A percentile compares a stretch with the other conserved stretches of the same genome.
Conservation (phyloP, 768 basidiomycete genomes). For the Serendipita sp. region DNA sequence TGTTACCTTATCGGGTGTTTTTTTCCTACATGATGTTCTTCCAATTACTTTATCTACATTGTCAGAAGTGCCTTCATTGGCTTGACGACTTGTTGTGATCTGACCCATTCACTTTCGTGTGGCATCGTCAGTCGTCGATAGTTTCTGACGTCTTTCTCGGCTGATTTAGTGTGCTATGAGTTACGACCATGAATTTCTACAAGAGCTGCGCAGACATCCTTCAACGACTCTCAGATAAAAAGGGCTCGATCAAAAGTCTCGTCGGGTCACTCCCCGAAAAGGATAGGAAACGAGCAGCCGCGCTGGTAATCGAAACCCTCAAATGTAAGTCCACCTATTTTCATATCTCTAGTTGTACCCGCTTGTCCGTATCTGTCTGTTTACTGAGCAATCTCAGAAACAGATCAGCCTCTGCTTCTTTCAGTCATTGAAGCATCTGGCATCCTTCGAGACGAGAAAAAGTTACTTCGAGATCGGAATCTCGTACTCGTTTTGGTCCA, state of each 20-base stretch:
- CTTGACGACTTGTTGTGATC: conserved; percentile 18
- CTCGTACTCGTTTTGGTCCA: conserved; percentile 80
- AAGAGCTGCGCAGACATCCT: conserved; percentile 73
- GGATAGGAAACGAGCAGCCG: conserved; percentile 60
- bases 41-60: conserved; percentile 72
- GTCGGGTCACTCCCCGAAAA: conserved; percentile 58
- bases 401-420: conserved; percentile 63
- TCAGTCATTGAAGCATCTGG: conserved; percentile 53
- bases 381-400: background rate
- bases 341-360: background rate
- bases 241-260: conserved; percentile 84
- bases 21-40: conserved; percentile 33
- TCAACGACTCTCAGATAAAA: conserved; percentile 71
- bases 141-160: background rate
- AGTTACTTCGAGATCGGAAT: conserved; percentile 53
- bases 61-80: conserved; percentile 39
- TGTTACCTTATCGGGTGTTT: background rate
- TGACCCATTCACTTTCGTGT: conserved; percentile 6
- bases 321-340: conserved; percentile 49
- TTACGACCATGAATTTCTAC: conserved; percentile 88
- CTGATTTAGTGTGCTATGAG: background rate
- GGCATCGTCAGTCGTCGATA: conserved; percentile 17
- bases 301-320: conserved; percentile 83
- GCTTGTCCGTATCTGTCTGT: background rate
- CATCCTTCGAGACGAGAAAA: conserved; percentile 59